phyloP scores from a whole-genome alignment of 1,284 basidiomycete genomes.

The Ustilago hordei region DNA sequence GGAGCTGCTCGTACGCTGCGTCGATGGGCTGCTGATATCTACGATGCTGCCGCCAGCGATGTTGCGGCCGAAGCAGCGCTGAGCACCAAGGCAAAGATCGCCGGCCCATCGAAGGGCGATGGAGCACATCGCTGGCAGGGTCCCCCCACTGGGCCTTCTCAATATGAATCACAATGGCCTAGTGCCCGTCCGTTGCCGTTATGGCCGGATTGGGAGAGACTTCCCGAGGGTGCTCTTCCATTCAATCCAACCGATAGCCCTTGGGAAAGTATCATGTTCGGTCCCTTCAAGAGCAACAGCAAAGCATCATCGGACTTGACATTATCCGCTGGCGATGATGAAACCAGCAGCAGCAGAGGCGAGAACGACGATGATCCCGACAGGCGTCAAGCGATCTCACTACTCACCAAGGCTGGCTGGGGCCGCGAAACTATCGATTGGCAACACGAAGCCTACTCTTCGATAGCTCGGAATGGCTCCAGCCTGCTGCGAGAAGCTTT shows the following conservation, averaged over 20 bases:
- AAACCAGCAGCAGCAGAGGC: neutral
- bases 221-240: conserved; percentile 26
- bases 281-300: conserved; percentile 41
- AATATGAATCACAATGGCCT: conserved; percentile 39
- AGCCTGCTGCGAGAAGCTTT: conserved; percentile 19
- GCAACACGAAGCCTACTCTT: conserved; percentile 35
- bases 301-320: conserved; percentile 13
- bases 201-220: conserved; percentile 62
- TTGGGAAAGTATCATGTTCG: conserved; percentile 57
- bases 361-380: conserved; percentile 3
- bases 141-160: conserved; percentile 32
- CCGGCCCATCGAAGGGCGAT: conserved; percentile 13
- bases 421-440: conserved; percentile 31
- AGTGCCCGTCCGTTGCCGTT: conserved; percentile 41
- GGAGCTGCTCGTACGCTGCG: conserved; percentile 15
- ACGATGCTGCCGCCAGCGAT: conserved; percentile 14
- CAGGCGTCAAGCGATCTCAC: conserved; percentile 34
- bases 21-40: conserved; percentile 15
- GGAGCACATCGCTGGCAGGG: conserved; percentile 39
- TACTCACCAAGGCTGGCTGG: conserved; percentile 54
- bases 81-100: conserved; percentile 11
- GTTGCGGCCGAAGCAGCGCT: conserved; percentile 11
- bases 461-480: conserved; percentile 22
- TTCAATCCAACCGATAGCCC: conserved; percentile 33
- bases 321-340: neutral